Conservation (phyloP, 352 stramenopile genomes). For the Globisporangium paddicum region DNA sequence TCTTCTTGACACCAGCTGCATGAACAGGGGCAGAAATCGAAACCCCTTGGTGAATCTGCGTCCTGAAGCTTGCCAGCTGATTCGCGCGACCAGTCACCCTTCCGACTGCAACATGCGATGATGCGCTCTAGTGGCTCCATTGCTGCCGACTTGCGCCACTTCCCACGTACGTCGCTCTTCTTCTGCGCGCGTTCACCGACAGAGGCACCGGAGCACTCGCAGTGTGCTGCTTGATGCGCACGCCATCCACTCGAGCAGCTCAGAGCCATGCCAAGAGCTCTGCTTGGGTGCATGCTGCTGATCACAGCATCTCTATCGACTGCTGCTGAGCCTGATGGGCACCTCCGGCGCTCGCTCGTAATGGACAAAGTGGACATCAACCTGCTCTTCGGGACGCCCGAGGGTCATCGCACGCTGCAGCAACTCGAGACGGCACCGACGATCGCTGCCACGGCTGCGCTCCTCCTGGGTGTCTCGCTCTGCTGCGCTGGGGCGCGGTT, state of each 20-base stretch:
- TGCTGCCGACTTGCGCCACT: constrained; percentile 1
- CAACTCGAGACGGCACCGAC: constrained; percentile 19
- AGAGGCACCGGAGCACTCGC: too few relatives aligned
- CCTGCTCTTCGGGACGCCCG: constrained; percentile 13
- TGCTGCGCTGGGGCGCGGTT: constrained; percentile 15
- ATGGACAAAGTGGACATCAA: constrained; percentile 15
- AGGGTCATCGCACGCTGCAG: constrained; percentile 7
- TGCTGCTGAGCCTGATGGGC: not conserved
- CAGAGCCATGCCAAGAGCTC: not conserved
- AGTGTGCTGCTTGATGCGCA: not conserved
- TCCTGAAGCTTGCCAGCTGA: not conserved
- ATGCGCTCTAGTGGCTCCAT: not conserved
- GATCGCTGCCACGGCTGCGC: constrained; percentile 8
- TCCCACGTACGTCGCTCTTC: not conserved
- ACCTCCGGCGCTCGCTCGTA: not conserved
- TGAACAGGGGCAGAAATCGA: not conserved
- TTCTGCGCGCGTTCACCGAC: not conserved
- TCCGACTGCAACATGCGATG: constrained; percentile 6
- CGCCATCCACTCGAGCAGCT: not conserved
- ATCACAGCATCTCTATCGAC: too few relatives aligned
- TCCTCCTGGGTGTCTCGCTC: constrained; percentile 15
- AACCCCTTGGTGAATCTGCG: not conserved
- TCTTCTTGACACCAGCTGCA: not conserved
- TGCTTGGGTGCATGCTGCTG: not conserved
- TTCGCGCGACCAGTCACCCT: not conserved